Evolutionary conservation across 768 basidiomycete species (phyloP).

Genomic region (Termitomyces sp.): DNA sequence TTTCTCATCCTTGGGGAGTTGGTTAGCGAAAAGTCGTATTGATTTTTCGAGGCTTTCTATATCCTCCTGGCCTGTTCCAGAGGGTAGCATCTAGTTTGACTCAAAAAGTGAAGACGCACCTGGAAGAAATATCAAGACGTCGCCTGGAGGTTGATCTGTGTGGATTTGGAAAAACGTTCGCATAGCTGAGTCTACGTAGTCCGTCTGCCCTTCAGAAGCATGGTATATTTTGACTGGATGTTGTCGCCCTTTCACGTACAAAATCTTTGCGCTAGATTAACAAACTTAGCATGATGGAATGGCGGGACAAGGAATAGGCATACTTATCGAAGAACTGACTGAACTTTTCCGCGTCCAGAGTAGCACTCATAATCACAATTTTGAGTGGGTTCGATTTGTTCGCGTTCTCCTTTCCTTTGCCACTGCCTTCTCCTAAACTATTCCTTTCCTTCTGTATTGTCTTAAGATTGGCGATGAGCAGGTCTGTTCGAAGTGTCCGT

Average conservation of each 20-base stretch:
- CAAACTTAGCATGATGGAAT: constrained; percentile 2
- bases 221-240: constrained; percentile 88
- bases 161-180: constrained; percentile 96
- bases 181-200: constrained; percentile 88
- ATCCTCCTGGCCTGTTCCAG: constrained; percentile 85
- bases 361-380: constrained; percentile 96
- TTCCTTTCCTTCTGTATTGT: constrained; percentile 72
- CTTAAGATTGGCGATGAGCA: constrained; percentile 90
- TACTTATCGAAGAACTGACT: constrained; percentile 84
- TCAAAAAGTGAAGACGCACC: constrained; percentile 37
- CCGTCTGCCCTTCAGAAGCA: constrained; percentile 65
- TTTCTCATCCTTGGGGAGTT: constrained; percentile 58
- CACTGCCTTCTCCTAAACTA: constrained; percentile 31
- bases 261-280: constrained; percentile 70
- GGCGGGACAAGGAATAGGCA: constrained; percentile 25
- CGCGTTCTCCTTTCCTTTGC: constrained; percentile 42
- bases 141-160: constrained; percentile 72
- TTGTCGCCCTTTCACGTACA: constrained; percentile 93
- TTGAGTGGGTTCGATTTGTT: constrained; percentile 67
- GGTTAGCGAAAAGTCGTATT: constrained; percentile 64
- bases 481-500: constrained; percentile 89
- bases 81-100: not conserved
- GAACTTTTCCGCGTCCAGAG: constrained; percentile 94
- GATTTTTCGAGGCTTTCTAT: constrained; percentile 86
- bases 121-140: constrained; percentile 92